phyloP scores from a whole-genome alignment of 1,284 basidiomycete genomes.

The Ceratobasidium sp. region DNA sequence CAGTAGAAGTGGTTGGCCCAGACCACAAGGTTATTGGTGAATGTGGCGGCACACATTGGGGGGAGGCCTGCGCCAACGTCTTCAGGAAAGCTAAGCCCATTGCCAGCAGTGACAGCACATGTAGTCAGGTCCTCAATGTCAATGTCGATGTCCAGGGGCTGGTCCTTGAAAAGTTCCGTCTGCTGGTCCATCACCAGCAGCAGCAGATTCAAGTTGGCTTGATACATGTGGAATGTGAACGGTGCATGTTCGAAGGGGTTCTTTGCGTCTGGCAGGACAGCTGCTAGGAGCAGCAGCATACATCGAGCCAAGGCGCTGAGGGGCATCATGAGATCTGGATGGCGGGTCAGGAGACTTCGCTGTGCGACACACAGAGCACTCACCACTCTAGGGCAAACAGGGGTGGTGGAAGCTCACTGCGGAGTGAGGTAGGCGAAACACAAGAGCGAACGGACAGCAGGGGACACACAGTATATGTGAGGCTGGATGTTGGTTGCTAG shows the following conservation, averaged over 20 bases:
- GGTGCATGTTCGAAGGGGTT: constrained; percentile 12
- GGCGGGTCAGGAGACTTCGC: too few species aligned
- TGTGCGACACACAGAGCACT: too few species aligned
- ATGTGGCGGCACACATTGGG: too few species aligned
- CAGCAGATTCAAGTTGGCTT: not conserved
- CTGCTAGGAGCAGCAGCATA: not conserved
- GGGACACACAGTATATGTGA: too few species aligned
- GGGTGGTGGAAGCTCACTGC: too few species aligned
- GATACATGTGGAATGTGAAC: constrained; percentile 5
- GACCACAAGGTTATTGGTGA: too few species aligned
- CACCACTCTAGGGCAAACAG: too few species aligned
- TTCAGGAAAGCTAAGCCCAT: not conserved
- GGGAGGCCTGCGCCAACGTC: too few species aligned
- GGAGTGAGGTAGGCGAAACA: too few species aligned
- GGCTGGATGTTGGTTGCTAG: too few species aligned
- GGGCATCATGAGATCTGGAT: not conserved
- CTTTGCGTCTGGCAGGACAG: not conserved
- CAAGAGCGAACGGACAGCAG: too few species aligned
- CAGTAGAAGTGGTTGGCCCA: not conserved
- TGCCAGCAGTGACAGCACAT: not conserved
- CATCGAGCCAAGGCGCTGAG: not conserved
- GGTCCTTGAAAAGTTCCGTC: not conserved
- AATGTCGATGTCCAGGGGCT: not conserved
- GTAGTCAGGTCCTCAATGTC: not conserved
- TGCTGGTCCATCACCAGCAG: not conserved